A percentile compares a stretch with the other conserved stretches of the same genome.
These are phyloP conservation scores for Aspergillus bertholletiae DNA, from an alignment of 495 filamentous ascomycete species.

Conservation along the genomic window DNA sequence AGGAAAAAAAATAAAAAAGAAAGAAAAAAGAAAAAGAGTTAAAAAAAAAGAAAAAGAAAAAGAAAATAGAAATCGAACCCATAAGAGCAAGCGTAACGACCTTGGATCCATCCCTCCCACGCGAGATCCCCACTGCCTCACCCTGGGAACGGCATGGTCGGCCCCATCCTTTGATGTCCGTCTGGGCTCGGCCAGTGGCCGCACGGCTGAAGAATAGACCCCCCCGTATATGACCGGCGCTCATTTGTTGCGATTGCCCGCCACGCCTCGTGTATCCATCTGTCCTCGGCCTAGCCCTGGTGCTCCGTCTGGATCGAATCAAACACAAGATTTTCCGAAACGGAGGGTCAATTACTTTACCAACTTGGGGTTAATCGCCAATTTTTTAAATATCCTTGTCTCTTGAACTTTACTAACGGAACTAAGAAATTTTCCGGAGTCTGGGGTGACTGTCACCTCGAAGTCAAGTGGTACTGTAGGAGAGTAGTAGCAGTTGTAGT, in stretches of 20 bases:
- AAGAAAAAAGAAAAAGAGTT: no score
- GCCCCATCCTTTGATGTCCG: neutral
- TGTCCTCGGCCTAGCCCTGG: neutral
- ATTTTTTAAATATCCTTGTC: neutral
- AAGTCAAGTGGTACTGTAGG: no score
- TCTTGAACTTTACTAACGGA: neutral
- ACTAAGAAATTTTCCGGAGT: conserved; percentile 1
- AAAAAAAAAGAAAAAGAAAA: no score
- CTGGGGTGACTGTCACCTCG: neutral
- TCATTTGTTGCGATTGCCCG: neutral
- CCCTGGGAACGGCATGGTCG: conserved; percentile 1
- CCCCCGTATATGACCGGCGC: neutral
- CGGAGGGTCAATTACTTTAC: neutral
- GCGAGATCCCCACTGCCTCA: neutral
- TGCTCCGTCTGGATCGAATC: neutral
- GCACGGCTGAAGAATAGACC: neutral
- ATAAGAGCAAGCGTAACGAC: neutral
- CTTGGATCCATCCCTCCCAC: neutral
- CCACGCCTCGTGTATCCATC: neutral
- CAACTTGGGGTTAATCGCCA: neutral
- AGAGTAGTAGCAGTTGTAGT: no score
- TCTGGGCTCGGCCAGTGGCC: neutral
- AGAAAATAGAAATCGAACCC: no score
- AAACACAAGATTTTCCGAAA: neutral
- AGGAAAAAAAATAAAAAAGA: no score